Percentiles rank a stretch among this genome's conserved stretches.
These are phyloP conservation scores for Colletotrichum siamense DNA, from an alignment of 2,329 filamentous ascomycete species.

Conservation along the genomic window DNA sequence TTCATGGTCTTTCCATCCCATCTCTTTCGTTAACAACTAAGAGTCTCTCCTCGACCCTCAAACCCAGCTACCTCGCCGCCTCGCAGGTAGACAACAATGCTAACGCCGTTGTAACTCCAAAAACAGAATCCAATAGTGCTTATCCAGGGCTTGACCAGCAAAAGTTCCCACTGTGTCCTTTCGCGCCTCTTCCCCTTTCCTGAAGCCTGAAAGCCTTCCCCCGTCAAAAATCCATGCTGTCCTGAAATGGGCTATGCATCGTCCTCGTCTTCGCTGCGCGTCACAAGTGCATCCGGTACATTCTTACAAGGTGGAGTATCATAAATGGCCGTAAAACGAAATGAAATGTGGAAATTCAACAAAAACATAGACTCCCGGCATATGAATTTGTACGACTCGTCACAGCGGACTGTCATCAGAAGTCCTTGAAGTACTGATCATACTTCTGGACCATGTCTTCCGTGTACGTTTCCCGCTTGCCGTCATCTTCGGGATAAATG, in stretches of 20 bases:
- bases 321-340: background rate
- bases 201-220: background rate
- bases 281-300: background rate
- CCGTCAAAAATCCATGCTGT: background rate
- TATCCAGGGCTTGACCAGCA: constrained; percentile 12
- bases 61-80: background rate
- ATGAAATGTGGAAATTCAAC: background rate
- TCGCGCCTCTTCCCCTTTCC: background rate
- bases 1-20: background rate
- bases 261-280: background rate
- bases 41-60: background rate
- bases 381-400: background rate
- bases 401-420: constrained; percentile 47
- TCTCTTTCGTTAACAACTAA: background rate
- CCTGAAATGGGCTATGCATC: background rate
- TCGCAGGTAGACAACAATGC: background rate
- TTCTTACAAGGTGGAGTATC: constrained; percentile 14
- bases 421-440: constrained; percentile 74
- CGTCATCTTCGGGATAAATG: constrained; percentile 79
- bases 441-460: constrained; percentile 72
- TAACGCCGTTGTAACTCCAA: constrained; percentile 7
- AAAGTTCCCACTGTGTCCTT: background rate
- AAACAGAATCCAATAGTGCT: background rate
- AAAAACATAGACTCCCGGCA: background rate
- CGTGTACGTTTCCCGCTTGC: constrained; percentile 69